These are phyloP conservation scores for Leishmania guyanensis DNA, from an alignment of 208 protist species.

Conservation along the genomic window DNA sequence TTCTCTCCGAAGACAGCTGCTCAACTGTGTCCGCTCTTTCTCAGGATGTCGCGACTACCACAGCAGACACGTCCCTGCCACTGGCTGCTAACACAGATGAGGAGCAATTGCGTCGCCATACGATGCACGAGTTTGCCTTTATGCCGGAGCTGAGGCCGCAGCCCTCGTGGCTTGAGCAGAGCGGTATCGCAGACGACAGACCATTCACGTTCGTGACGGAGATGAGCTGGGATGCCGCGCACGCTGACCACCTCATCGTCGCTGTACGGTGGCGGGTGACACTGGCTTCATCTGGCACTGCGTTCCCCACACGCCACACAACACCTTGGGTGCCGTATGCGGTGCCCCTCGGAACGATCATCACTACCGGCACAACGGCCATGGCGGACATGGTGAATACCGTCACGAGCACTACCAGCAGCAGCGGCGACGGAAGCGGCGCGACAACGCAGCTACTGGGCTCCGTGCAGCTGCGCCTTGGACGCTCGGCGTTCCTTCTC, in stretches of 20 bases:
- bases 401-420: neutral
- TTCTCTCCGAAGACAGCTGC: slow-evolving; percentile 30
- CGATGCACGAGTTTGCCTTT: slow-evolving; percentile 2
- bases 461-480: slow-evolving; percentile 14
- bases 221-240: neutral
- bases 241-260: slow-evolving; percentile 5
- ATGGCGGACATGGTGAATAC: slow-evolving; percentile 12
- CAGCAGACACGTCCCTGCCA: neutral
- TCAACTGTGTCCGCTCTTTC: slow-evolving; percentile 16
- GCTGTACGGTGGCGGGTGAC: slow-evolving; percentile 23
- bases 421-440: slow-evolving; percentile 5
- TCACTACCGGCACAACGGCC: neutral
- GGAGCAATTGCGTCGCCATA: slow-evolving; percentile 6
- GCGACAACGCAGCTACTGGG: neutral
- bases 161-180: slow-evolving; percentile 4
- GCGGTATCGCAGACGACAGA: neutral
- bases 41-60: neutral
- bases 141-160: slow-evolving; percentile 15
- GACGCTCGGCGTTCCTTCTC: slow-evolving; percentile 5
- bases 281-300: neutral
- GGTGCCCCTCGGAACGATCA: neutral
- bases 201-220: neutral
- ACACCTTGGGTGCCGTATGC: slow-evolving; percentile 29
- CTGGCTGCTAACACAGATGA: neutral
- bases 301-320: neutral